These are phyloP conservation scores for Chaetomiaceae sp. DNA, from an alignment of 2,329 filamentous ascomycete species.

Conservation along the genomic window DNA sequence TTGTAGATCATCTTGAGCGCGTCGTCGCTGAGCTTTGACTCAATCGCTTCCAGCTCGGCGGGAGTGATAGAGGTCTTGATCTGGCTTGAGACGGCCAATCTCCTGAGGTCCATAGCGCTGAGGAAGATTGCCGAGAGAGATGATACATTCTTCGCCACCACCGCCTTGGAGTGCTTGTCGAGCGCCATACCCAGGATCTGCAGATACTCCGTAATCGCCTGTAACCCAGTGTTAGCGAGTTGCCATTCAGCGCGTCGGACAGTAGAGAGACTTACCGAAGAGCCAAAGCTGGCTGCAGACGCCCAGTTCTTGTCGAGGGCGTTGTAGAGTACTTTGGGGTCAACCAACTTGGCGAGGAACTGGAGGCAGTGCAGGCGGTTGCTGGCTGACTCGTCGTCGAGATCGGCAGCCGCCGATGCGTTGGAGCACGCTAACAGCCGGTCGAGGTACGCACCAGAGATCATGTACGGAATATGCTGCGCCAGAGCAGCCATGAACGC, in stretches of 20 bases:
- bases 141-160: conserved; percentile 67
- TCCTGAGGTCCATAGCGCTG: conserved; percentile 58
- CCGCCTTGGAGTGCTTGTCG: conserved; percentile 69
- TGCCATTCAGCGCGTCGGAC: not conserved
- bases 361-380: conserved; percentile 63
- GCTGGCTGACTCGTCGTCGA: conserved; percentile 57
- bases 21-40: conserved; percentile 60
- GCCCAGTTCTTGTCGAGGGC: conserved; percentile 67
- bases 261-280: conserved; percentile 45
- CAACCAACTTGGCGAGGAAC: conserved; percentile 69
- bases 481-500: conserved; percentile 73
- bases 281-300: conserved; percentile 55
- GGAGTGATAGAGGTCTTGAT: conserved; percentile 33
- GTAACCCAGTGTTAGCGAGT: conserved; percentile 28
- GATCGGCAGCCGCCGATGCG: conserved; percentile 56
- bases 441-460: conserved; percentile 68
- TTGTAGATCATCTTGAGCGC: conserved; percentile 91
- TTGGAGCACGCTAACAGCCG: conserved; percentile 67
- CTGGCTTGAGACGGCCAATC: conserved; percentile 45
- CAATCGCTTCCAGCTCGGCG: conserved; percentile 52
- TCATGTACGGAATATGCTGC: conserved; percentile 82
- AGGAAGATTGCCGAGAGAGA: conserved; percentile 61
- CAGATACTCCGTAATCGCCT: conserved; percentile 64
- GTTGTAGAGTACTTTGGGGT: conserved; percentile 69
- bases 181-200: conserved; percentile 64